Evolutionary conservation across 306 rosid genomes (phyloP).

Genomic region (Casuarina equisetifolia): DNA sequence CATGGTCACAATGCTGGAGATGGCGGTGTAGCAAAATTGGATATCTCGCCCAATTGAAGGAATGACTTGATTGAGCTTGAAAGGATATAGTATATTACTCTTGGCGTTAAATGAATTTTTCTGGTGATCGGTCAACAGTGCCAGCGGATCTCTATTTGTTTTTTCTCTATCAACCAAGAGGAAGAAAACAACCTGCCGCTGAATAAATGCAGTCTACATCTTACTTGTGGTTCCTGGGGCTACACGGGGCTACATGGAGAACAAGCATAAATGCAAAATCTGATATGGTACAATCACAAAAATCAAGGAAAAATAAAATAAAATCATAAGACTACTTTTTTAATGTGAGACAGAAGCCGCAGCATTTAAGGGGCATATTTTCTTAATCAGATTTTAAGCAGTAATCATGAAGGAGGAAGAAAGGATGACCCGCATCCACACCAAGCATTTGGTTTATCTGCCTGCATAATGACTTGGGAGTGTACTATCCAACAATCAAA

Average conservation of each 20-base stretch:
- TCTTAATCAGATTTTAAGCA: no score
- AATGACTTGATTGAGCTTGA: neutral
- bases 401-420: no score
- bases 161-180: no score
- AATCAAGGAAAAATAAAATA: neutral
- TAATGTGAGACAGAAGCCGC: neutral
- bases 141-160: no score
- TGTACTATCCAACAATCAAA: no score
- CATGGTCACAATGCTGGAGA: neutral
- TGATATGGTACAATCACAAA: neutral
- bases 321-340: neutral
- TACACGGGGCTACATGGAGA: neutral
- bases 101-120: neutral
- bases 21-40: neutral
- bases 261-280: neutral
- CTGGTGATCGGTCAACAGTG: neutral
- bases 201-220: no score
- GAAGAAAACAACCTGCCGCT: no score
- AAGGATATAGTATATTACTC: neutral
- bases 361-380: no score
- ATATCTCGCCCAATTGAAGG: neutral
- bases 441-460: no score
- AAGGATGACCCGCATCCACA: no score
- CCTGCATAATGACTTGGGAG: no score
- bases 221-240: neutral